phyloP scores from a whole-genome alignment of 1,284 basidiomycete species.

The Pseudozyma tsukubaensis region DNA sequence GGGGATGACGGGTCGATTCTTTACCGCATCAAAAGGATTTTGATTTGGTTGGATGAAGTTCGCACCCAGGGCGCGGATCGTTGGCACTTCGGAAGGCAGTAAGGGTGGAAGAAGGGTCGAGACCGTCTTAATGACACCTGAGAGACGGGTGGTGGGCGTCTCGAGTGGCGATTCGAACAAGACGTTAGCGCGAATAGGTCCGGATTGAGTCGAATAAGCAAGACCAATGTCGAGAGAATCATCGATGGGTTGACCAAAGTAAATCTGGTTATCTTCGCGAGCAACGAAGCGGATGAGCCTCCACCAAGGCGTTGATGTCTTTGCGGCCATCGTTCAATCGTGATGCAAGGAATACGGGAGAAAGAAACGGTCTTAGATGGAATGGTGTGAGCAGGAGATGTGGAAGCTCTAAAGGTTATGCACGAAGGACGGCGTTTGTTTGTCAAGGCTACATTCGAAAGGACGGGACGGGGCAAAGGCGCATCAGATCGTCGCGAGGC shows the following conservation, averaged over 20 bases:
- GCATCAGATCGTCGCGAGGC: too few species aligned
- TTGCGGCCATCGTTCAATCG: constrained; percentile 3
- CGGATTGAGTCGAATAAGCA: constrained; percentile 27
- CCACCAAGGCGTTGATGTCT: constrained; percentile 36
- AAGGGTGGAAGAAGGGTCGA: constrained; percentile 43
- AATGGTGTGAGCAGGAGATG: not conserved
- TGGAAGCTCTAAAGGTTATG: too few species aligned
- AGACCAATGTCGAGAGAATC: constrained; percentile 42
- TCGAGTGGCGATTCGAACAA: constrained; percentile 36
- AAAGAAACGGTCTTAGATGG: not conserved
- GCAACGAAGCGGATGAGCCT: constrained; percentile 59
- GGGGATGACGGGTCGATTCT: constrained; percentile 43
- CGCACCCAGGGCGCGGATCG: constrained; percentile 46
- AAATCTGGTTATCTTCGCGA: constrained; percentile 44
- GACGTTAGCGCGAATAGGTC: constrained; percentile 25
- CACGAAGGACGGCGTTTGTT: too few species aligned
- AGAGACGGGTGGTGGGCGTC: constrained; percentile 6
- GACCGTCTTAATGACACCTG: constrained; percentile 43
- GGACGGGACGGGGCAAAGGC: too few species aligned
- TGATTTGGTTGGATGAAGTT: constrained; percentile 50
- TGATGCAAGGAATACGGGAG: not conserved
- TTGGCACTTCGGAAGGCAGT: constrained; percentile 15
- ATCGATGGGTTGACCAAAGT: constrained; percentile 55
- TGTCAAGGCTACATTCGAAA: too few species aligned
- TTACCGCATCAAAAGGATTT: constrained; percentile 23